Base-by-base conservation (phyloP, 305 asterid species). In the Fraxinus angustifolia region DNA sequence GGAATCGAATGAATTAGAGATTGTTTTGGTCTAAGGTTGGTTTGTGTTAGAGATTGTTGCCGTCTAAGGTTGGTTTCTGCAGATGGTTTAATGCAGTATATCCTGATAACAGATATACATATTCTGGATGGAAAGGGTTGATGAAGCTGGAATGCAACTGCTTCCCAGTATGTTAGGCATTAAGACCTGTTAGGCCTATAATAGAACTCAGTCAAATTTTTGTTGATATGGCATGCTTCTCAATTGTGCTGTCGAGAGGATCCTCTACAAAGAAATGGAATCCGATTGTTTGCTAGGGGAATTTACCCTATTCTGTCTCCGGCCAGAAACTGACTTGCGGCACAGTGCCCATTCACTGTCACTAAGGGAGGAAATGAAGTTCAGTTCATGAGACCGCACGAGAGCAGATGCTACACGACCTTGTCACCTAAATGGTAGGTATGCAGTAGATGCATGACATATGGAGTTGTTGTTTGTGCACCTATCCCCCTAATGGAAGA, bases 41-140 rank as follows among this genome's bases (percentile, higher is more conserved):
- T 77, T 77, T 14, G 33, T 86, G 85, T 81, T 73, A 56, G 86
- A 82, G 83, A 76, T 74, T 84, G 53, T 87, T 26, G 70, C 80
- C 2, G 56, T 53, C 78, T 77, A 81, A 76, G 31, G 34, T 45
- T 35, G 62, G 82, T 79, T 73, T 67, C 56, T 12, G n/a, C 21
- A 58, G 34, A 40, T 28, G 81, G 78, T 70, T 78, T 36, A 65
- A 36, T 26, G 62, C 62, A 53, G 23, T n/a, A 53, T 48, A 48
- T 14, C 60, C 60, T 48, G 60, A 48, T 48, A 48, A 48, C 60
- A 14, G 60, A 40, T 40, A 45, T 58, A 58, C 28, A 19, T 58
- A 58, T 19, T 58, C 11, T 58, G 23, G 2, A 21, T 56, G 17
- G 67, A 56, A 56, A 56, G 67, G 26, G 28, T 56, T 19, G 26